These are phyloP conservation scores for Fennellomyces sp. DNA, from an alignment of 371 early-diverging fungal genomes.

Conservation along the genomic window DNA sequence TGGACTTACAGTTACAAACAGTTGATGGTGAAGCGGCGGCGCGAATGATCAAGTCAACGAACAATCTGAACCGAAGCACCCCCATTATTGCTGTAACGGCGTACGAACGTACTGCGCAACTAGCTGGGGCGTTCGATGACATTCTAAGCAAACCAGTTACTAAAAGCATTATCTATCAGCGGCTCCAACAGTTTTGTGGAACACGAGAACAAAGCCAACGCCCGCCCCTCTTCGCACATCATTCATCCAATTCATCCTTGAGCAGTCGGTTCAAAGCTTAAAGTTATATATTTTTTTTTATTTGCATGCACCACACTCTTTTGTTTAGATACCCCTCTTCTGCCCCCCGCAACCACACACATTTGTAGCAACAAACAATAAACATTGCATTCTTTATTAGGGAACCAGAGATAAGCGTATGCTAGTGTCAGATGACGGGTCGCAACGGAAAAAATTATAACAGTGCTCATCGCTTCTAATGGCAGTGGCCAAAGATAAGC, in stretches of 20 bases:
- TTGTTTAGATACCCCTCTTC: no score
- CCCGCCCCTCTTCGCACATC: constrained; percentile 13
- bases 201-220: background rate
- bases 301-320: background rate
- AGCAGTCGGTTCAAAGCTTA: background rate
- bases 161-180: constrained; percentile 56
- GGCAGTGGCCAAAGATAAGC: no score
- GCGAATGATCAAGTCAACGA: constrained; percentile 93
- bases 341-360: no score
- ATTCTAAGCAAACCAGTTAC: constrained; percentile 77
- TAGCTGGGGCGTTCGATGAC: constrained; percentile 70
- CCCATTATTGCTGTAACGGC: constrained; percentile 79
- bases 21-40: constrained; percentile 92
- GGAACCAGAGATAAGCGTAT: no score
- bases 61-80: constrained; percentile 75
- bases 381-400: no score
- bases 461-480: no score
- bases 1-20: no score
- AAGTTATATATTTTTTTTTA: background rate
- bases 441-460: no score
- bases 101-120: constrained; percentile 62
- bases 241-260: constrained; percentile 15
- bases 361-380: no score
- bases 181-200: constrained; percentile 48
- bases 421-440: no score